Conservation (phyloP, 2,329 filamentous ascomycete species). For the Kalmusia sp. region DNA sequence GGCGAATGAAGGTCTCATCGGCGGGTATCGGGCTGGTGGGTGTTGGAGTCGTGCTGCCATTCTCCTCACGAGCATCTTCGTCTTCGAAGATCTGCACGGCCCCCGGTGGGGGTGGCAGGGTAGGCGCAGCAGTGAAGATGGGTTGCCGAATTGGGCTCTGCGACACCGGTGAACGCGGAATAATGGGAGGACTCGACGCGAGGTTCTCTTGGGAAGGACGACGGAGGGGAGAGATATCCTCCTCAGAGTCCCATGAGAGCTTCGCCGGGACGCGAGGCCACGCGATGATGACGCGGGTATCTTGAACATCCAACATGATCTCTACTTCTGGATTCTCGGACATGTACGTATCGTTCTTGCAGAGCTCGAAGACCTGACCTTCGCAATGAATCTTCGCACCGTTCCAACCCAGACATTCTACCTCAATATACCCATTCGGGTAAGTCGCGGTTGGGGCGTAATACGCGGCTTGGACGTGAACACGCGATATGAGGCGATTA, state of each 20-base stretch:
- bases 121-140: conserved; percentile 47
- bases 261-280: conserved; percentile 77
- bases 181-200: conserved; percentile 68
- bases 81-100: conserved; percentile 47
- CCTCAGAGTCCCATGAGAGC: conserved; percentile 57
- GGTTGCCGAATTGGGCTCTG: conserved; percentile 64
- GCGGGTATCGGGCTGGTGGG: conserved; percentile 28
- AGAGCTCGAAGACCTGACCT: conserved; percentile 82
- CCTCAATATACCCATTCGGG: conserved; percentile 80
- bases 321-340: conserved; percentile 87
- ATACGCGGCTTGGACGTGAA: conserved; percentile 90
- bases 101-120: conserved; percentile 29
- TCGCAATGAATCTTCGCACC: conserved; percentile 92
- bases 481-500: conserved; percentile 89
- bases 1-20: conserved; percentile 41
- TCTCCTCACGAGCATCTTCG: conserved; percentile 25
- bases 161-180: conserved; percentile 79
- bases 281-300: conserved; percentile 84
- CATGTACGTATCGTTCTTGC: conserved; percentile 87
- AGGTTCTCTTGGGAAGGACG: conserved; percentile 50
- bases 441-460: conserved; percentile 72
- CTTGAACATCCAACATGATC: conserved; percentile 95
- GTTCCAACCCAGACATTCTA: conserved; percentile 95
- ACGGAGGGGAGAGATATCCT: conserved; percentile 61
- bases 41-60: conserved; percentile 18